These are phyloP conservation scores for Saccharomycopsis hybrid DNA, from an alignment of 1,139 yeast species.

Conservation along the genomic window DNA sequence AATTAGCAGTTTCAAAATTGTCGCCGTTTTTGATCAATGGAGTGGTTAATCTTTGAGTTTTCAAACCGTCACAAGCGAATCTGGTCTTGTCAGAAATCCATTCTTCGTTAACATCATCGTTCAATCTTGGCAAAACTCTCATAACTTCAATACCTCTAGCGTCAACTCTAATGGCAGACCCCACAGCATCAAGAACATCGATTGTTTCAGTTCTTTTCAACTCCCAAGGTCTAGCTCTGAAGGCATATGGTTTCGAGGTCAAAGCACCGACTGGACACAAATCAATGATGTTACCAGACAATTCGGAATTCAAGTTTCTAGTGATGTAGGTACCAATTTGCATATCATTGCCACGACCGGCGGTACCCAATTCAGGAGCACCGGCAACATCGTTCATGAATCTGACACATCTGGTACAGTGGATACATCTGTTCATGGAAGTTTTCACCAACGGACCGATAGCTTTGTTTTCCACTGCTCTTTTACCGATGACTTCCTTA, in stretches of 20 bases:
- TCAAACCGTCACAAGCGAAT: conserved; percentile 80
- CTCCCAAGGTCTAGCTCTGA: conserved; percentile 93
- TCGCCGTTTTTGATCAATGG: conserved; percentile 74
- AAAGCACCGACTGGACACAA: conserved; percentile 92
- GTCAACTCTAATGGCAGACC: conserved; percentile 79
- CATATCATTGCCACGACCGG: conserved; percentile 90
- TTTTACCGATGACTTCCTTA: conserved; percentile 72
- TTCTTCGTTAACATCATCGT: conserved; percentile 85
- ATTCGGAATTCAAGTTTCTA: conserved; percentile 76
- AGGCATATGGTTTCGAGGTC: conserved; percentile 85
- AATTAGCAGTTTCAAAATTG: conserved; percentile 67
- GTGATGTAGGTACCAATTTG: conserved; percentile 88
- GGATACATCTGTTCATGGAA: conserved; percentile 89
- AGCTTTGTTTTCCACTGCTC: conserved; percentile 88
- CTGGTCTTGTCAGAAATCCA: conserved; percentile 89
- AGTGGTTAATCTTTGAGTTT: conserved; percentile 78
- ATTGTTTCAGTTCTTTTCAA: conserved; percentile 83
- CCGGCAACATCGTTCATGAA: conserved; percentile 91
- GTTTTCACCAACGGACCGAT: conserved; percentile 88
- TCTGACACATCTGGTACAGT: conserved; percentile 88
- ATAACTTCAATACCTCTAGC: conserved; percentile 84
- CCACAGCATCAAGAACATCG: conserved; percentile 81
- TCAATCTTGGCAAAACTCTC: conserved; percentile 81
- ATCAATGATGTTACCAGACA: conserved; percentile 84
- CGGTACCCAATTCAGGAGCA: conserved; percentile 83